Conservation (phyloP, 352 stramenopile species). For the Pythium biforme region DNA sequence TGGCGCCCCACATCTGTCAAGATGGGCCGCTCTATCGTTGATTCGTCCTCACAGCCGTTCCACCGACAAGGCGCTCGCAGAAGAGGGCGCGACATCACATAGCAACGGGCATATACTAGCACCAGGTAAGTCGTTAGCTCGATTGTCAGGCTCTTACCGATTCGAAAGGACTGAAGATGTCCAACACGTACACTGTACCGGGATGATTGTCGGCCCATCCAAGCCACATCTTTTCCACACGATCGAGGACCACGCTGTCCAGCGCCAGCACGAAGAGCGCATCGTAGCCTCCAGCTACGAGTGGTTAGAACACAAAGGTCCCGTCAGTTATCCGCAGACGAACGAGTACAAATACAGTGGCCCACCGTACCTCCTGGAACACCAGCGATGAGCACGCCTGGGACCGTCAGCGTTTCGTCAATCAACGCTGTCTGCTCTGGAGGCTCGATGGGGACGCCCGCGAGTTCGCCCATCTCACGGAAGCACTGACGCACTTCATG, state of each 20-base stretch:
- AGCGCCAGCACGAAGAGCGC: slow-evolving; percentile 92
- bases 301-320: background rate
- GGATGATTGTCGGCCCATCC: slow-evolving; percentile 54
- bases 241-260: slow-evolving; percentile 46
- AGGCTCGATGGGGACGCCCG: slow-evolving; percentile 93
- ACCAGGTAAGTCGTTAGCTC: slow-evolving; percentile 2
- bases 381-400: slow-evolving; percentile 92
- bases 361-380: slow-evolving; percentile 84
- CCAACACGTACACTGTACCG: slow-evolving; percentile 39
- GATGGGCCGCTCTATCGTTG: too few relatives aligned
- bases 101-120: slow-evolving; percentile 68
- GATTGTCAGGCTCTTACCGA: too few relatives aligned
- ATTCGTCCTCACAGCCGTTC: background rate
- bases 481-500: slow-evolving; percentile 74
- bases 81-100: slow-evolving; percentile 36
- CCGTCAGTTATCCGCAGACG: background rate
- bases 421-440: slow-evolving; percentile 89
- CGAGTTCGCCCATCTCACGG: slow-evolving; percentile 88
- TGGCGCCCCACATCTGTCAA: too few relatives aligned
- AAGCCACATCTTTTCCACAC: slow-evolving; percentile 77
- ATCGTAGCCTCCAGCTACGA: slow-evolving; percentile 93
- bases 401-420: slow-evolving; percentile 90
- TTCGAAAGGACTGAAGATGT: background rate
- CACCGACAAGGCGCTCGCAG: slow-evolving; percentile 1
- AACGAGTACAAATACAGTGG: background rate